phyloP scores from a whole-genome alignment of 495 filamentous ascomycete genomes.

The Thozetella sp. region DNA sequence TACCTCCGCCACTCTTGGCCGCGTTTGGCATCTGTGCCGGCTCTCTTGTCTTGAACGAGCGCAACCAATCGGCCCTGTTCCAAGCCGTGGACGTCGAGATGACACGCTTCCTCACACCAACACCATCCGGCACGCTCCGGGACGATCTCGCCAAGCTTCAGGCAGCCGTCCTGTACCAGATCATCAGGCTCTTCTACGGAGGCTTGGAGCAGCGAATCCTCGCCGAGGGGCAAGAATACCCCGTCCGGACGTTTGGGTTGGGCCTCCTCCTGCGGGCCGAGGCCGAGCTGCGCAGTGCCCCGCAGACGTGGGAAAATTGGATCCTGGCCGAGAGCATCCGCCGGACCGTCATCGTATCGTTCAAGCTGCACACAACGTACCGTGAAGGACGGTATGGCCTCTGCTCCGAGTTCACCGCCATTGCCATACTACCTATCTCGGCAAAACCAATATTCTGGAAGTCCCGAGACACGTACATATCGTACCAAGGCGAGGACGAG shows the following conservation, averaged over 20 bases:
- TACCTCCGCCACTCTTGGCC: background rate
- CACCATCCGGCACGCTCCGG: background rate
- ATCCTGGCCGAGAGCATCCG: background rate
- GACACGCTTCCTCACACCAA: background rate
- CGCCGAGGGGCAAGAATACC: background rate
- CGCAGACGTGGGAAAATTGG: background rate
- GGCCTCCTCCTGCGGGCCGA: background rate
- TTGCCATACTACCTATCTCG: background rate
- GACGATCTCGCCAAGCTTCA: background rate
- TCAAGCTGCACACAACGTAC: background rate
- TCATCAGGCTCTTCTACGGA: background rate
- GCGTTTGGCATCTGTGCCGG: background rate
- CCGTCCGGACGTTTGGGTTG: background rate
- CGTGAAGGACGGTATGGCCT: background rate
- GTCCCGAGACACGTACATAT: too few relatives aligned
- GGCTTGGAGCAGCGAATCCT: background rate
- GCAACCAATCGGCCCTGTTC: background rate
- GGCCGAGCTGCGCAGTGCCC: background rate
- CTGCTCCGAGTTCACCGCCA: background rate
- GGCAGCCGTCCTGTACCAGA: constrained; percentile 1
- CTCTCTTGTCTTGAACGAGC: background rate
- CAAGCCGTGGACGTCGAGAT: background rate
- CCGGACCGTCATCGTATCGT: background rate
- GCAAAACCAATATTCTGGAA: background rate
- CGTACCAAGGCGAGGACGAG: too few relatives aligned